phyloP scores from a whole-genome alignment of 2,329 filamentous ascomycete species.

The Talaromyces sp. region DNA sequence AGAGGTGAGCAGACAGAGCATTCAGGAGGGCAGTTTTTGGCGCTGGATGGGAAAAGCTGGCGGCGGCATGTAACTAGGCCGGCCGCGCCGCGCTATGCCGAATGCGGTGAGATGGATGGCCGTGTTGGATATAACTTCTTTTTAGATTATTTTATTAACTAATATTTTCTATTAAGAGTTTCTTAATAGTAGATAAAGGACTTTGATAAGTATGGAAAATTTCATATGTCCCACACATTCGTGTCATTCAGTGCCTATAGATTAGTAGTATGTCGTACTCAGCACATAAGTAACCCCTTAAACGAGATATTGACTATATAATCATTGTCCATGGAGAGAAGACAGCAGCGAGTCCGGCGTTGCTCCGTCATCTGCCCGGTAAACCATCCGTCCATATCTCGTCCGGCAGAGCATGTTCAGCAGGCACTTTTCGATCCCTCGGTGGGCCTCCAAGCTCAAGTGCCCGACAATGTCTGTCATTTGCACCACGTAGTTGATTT shows the following conservation, averaged over 20 bases:
- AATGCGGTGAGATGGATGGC: background rate
- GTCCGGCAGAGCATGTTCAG: constrained; percentile 9
- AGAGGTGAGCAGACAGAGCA: constrained; percentile 28
- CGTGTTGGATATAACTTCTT: no score
- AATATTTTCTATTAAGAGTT: background rate
- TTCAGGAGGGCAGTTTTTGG: constrained; percentile 17
- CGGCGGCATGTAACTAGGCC: background rate
- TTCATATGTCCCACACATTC: no score
- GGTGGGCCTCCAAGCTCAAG: constrained; percentile 5
- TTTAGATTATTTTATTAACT: background rate
- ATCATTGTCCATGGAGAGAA: constrained; percentile 6
- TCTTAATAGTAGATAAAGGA: background rate
- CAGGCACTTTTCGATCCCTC: constrained; percentile 8
- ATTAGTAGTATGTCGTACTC: background rate
- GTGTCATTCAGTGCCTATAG: background rate
- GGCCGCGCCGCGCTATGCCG: background rate
- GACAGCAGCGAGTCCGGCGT: constrained; percentile 10
- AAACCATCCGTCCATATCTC: background rate
- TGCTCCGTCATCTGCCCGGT: background rate
- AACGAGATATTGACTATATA: background rate
- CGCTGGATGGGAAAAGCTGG: background rate
- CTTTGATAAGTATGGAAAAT: no score
- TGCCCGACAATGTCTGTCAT: constrained; percentile 5
- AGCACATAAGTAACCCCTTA: background rate
- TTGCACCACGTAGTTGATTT: constrained; percentile 9